Evolutionary conservation across 1,139 yeast species (phyloP).

Genomic region (Kodamaea alishanica): DNA sequence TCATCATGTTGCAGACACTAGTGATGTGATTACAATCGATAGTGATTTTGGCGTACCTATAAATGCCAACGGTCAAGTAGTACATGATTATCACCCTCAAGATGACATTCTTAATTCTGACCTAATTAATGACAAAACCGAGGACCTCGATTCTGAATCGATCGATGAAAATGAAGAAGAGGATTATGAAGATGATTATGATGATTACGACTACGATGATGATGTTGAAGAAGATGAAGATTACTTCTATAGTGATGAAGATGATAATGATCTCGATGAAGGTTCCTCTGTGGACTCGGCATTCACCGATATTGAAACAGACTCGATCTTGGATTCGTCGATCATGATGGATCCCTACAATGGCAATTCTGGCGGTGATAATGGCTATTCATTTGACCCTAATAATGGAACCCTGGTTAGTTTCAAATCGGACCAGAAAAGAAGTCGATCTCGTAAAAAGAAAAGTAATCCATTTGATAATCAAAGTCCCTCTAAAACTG

Average conservation of each 20-base stretch:
- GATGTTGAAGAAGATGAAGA: slow-evolving; percentile 12
- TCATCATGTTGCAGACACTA: slow-evolving; percentile 9
- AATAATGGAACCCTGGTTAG: slow-evolving; percentile 11
- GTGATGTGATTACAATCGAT: slow-evolving; percentile 27
- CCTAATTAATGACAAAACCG: slow-evolving; percentile 3
- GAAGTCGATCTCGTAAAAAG: slow-evolving; percentile 17
- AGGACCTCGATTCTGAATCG: slow-evolving; percentile 10
- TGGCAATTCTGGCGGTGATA: slow-evolving; percentile 14
- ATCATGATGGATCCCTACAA: slow-evolving; percentile 24
- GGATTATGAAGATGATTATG: slow-evolving; percentile 11
- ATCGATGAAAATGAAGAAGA: slow-evolving; percentile 7
- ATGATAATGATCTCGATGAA: slow-evolving; percentile 18
- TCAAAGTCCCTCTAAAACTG: slow-evolving; percentile 15
- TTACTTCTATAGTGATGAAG: slow-evolving; percentile 11
- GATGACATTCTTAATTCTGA: background rate
- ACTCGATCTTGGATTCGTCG: slow-evolving; percentile 35
- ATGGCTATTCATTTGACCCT: slow-evolving; percentile 18
- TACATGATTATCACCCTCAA: slow-evolving; percentile 9
- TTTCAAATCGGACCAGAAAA: slow-evolving; percentile 13
- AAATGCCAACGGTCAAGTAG: slow-evolving; percentile 17
- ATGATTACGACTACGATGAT: slow-evolving; percentile 11
- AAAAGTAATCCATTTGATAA: slow-evolving; percentile 18
- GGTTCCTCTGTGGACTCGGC: slow-evolving; percentile 39
- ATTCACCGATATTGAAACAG: slow-evolving; percentile 44
- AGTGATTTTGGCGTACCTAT: slow-evolving; percentile 35